A percentile compares a stretch with the other conserved stretches of the same genome.
These are phyloP conservation scores for Croton setiger DNA, from an alignment of 441 rosid genomes.

Conservation along the genomic window DNA sequence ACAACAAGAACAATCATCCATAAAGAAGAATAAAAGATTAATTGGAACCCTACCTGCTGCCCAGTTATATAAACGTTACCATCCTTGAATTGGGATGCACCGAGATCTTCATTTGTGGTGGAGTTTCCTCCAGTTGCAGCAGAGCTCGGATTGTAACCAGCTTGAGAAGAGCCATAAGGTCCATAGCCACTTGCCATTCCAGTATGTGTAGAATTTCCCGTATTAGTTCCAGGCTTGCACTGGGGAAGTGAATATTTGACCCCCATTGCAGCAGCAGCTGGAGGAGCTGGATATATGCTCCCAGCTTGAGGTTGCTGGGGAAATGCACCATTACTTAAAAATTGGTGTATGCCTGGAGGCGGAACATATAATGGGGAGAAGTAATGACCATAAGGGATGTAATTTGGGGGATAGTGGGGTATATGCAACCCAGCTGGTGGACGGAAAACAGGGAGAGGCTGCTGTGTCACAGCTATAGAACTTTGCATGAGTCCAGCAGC, in stretches of 20 bases:
- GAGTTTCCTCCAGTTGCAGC: constrained; percentile 66
- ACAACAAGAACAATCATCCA: constrained; percentile 14
- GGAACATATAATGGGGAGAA: constrained; percentile 73
- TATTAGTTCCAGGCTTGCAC: constrained; percentile 71
- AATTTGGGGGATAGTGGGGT: constrained; percentile 85
- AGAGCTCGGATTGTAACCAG: constrained; percentile 69
- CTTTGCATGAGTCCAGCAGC: constrained; percentile 79
- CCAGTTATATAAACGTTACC: constrained; percentile 66
- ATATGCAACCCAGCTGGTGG: constrained; percentile 81
- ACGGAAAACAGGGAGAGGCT: constrained; percentile 74
- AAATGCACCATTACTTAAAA: constrained; percentile 69
- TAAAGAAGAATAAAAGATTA: constrained; percentile 11
- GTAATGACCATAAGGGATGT: constrained; percentile 75
- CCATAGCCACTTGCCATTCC: constrained; percentile 80
- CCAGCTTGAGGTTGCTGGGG: constrained; percentile 86
- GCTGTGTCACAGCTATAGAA: constrained; percentile 76
- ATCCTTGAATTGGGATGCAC: constrained; percentile 75
- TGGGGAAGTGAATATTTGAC: constrained; percentile 80
- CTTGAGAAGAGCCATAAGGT: constrained; percentile 71
- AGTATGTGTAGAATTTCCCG: constrained; percentile 63
- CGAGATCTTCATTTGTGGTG: constrained; percentile 66
- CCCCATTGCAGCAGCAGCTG: constrained; percentile 59
- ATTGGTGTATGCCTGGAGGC: constrained; percentile 74
- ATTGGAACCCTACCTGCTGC: constrained; percentile 55
- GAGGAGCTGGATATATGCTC: constrained; percentile 69